These are phyloP conservation scores for Murraya paniculata DNA, from an alignment of 345 rosid genomes.

Conservation along the genomic window DNA sequence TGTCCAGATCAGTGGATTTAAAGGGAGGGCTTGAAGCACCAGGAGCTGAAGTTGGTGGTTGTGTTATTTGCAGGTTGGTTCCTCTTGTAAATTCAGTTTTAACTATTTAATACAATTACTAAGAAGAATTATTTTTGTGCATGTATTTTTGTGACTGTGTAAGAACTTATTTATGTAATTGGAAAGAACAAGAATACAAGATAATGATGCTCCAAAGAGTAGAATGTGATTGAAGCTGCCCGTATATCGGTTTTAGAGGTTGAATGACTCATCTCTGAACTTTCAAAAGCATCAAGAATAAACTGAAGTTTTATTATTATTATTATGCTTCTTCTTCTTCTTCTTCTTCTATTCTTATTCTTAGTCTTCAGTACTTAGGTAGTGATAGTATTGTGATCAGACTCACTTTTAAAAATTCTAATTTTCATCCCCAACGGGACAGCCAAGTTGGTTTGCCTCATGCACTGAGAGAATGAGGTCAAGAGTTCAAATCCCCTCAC, in stretches of 20 bases:
- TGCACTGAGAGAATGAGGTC: too few relatives aligned
- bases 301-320: not conserved
- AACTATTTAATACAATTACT: not conserved
- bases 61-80: constrained; percentile 88
- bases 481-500: too few relatives aligned
- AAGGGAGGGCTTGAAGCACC: constrained; percentile 73
- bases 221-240: constrained; percentile 1
- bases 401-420: too few relatives aligned
- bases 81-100: not conserved
- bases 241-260: constrained; percentile 4
- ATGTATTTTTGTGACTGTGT: not conserved
- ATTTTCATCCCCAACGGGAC: not conserved
- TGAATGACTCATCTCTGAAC: not conserved
- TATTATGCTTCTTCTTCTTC: too few relatives aligned
- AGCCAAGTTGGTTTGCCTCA: too few relatives aligned
- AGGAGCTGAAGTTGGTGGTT: constrained; percentile 85
- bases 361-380: not conserved
- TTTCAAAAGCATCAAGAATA: not conserved
- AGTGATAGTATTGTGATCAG: not conserved
- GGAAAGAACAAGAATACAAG: not conserved
- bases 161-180: not conserved
- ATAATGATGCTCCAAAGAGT: not conserved
- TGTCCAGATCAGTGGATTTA: constrained; percentile 51
- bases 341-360: too few relatives aligned
- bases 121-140: not conserved